phyloP scores from a whole-genome alignment of 345 rosid species.

The Salix koriyanagi region DNA sequence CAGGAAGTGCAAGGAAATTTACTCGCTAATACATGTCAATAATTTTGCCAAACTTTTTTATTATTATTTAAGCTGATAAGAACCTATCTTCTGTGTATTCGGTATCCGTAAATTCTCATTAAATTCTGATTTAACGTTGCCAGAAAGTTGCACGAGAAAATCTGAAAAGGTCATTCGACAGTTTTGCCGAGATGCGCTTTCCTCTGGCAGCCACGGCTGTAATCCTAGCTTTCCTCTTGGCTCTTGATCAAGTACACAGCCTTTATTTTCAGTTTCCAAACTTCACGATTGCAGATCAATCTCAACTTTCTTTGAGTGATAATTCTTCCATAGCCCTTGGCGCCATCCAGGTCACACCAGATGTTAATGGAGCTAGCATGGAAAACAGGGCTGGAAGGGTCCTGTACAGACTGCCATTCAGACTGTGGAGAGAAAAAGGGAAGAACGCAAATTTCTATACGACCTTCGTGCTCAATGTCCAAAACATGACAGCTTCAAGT shows the following conservation, averaged over 20 bases:
- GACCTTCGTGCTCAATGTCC: constrained; percentile 51
- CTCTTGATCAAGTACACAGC: constrained; percentile 19
- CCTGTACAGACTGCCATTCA: constrained; percentile 34
- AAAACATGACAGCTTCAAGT: constrained; percentile 30
- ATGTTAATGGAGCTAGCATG: constrained; percentile 20
- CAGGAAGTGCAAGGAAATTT: constrained; percentile 1
- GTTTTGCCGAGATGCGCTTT: background rate
- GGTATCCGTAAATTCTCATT: background rate
- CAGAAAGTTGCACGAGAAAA: background rate
- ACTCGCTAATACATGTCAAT: background rate
- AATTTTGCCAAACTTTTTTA: background rate
- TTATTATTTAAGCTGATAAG: background rate
- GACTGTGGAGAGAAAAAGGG: constrained; percentile 33
- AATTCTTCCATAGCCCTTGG: constrained; percentile 13
- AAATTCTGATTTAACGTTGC: background rate
- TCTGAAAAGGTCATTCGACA: background rate
- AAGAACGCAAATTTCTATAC: constrained; percentile 42
- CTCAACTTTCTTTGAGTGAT: background rate
- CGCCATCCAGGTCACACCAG: constrained; percentile 67
- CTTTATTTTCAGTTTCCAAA: constrained; percentile 30
- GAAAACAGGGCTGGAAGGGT: constrained; percentile 36
- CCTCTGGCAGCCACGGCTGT: background rate
- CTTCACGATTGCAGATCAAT: constrained; percentile 5
- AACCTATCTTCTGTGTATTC: background rate
- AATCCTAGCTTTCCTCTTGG: background rate